These are phyloP conservation scores for Solanum paucissectum DNA, from an alignment of 257 asterid species.

Conservation along the genomic window DNA sequence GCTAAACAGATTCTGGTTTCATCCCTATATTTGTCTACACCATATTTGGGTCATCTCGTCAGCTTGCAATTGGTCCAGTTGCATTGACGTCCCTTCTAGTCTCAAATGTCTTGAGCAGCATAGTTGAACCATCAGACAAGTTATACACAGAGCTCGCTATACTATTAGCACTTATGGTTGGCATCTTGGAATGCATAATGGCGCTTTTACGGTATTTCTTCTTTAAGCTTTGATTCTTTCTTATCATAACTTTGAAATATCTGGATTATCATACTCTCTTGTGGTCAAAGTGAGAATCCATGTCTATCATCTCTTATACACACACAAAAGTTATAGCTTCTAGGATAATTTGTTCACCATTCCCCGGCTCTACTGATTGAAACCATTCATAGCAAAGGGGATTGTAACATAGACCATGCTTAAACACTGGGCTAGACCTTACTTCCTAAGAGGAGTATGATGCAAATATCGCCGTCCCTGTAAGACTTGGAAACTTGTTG, in stretches of 20 bases:
- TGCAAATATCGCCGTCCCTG: not conserved
- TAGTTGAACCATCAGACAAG: slow-evolving; percentile 70
- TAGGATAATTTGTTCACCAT: not conserved
- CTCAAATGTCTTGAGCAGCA: slow-evolving; percentile 76
- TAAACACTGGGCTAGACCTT: not conserved
- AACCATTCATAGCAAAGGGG: not conserved
- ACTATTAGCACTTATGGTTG: slow-evolving; percentile 93
- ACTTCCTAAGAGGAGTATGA: not conserved
- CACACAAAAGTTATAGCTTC: not conserved
- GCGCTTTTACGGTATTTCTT: slow-evolving; percentile 69
- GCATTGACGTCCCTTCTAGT: slow-evolving; percentile 94
- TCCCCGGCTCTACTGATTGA: not conserved
- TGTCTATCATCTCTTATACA: not conserved
- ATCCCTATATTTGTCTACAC: slow-evolving; percentile 91
- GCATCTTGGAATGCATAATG: slow-evolving; percentile 84
- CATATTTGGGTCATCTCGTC: slow-evolving; percentile 95
- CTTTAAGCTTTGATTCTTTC: slow-evolving; percentile 10
- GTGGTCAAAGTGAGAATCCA: not conserved
- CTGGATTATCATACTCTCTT: not conserved
- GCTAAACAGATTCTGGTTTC: slow-evolving; percentile 81
- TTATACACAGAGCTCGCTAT: slow-evolving; percentile 95
- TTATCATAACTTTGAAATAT: not conserved
- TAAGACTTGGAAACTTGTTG: not conserved
- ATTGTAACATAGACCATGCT: not conserved
- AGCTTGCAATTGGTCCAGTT: slow-evolving; percentile 99